phyloP scores from a whole-genome alignment of 768 basidiomycete genomes.

The Hygrocybe punicea region DNA sequence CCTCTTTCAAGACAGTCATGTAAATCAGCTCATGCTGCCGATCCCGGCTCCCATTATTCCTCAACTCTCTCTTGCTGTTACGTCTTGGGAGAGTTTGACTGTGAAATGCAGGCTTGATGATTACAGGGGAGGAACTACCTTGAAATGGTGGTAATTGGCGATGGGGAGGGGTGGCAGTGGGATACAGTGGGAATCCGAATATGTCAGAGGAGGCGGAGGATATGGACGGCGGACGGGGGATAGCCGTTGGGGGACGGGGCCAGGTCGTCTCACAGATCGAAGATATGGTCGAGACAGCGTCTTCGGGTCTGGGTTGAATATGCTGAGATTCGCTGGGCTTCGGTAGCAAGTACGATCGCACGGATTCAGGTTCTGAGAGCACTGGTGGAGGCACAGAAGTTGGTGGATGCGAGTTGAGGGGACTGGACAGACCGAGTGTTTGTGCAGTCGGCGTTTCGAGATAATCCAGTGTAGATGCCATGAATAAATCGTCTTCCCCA shows the following conservation, averaged over 20 bases:
- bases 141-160: slow-evolving; percentile 30
- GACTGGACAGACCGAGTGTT: slow-evolving; percentile 37
- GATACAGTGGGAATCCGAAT: slow-evolving; percentile 20
- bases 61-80: background rate
- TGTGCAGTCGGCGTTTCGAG: slow-evolving; percentile 10
- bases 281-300: slow-evolving; percentile 35
- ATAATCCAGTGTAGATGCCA: no score
- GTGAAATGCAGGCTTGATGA: background rate
- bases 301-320: slow-evolving; percentile 23
- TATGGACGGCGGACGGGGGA: slow-evolving; percentile 23
- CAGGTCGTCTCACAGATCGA: slow-evolving; percentile 40
- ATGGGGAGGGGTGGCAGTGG: slow-evolving; percentile 18
- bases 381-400: slow-evolving; percentile 5
- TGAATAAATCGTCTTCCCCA: slow-evolving; percentile 20
- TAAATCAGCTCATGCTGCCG: slow-evolving; percentile 33
- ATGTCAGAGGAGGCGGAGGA: slow-evolving; percentile 18
- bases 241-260: slow-evolving; percentile 35
- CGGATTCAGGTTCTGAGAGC: slow-evolving; percentile 2
- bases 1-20: slow-evolving; percentile 45
- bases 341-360: background rate
- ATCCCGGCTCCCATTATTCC: no score
- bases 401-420: slow-evolving; percentile 24
- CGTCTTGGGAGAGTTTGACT: background rate
- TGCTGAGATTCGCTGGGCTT: background rate
- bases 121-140: slow-evolving; percentile 15